These are phyloP conservation scores for Kwoniella bestiolae DNA, from an alignment of 768 basidiomycete genomes.

Conservation along the genomic window DNA sequence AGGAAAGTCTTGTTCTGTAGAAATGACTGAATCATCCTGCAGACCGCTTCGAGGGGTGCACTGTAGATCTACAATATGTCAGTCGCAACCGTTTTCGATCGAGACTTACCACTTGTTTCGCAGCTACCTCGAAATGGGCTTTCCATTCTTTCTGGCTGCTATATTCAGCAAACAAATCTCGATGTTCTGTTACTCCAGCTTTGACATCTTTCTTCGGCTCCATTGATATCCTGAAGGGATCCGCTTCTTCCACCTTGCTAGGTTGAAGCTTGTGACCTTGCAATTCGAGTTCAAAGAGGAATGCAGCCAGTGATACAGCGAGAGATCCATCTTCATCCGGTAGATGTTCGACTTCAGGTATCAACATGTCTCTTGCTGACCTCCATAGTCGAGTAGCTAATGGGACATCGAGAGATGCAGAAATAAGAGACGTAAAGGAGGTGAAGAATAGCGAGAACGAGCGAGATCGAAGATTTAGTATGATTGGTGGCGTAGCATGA, in stretches of 20 bases:
- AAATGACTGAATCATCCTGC: slow-evolving; percentile 19
- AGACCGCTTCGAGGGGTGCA: slow-evolving; percentile 10
- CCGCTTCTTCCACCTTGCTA: background rate
- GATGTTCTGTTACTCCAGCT: slow-evolving; percentile 12
- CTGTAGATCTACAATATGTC: slow-evolving; percentile 2
- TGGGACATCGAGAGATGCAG: slow-evolving; percentile 4
- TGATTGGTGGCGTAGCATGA: slow-evolving; percentile 42
- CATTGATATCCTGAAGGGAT: slow-evolving; percentile 28
- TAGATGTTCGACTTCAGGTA: slow-evolving; percentile 25
- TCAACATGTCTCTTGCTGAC: background rate
- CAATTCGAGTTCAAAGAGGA: slow-evolving; percentile 28
- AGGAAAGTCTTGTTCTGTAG: slow-evolving; percentile 11
- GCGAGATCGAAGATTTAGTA: slow-evolving; percentile 32
- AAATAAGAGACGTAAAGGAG: slow-evolving; percentile 13
- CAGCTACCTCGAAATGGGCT: slow-evolving; percentile 10
- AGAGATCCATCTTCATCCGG: slow-evolving; percentile 27
- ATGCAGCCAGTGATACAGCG: background rate
- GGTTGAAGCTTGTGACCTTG: background rate
- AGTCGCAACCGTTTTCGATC: background rate
- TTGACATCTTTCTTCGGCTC: slow-evolving; percentile 1
- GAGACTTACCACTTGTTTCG: slow-evolving; percentile 22
- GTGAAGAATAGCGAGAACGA: slow-evolving; percentile 14
- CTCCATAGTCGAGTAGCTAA: slow-evolving; percentile 12
- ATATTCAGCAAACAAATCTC: slow-evolving; percentile 3
- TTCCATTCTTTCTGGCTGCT: slow-evolving; percentile 11